phyloP scores from a whole-genome alignment of 2,329 filamentous ascomycete genomes.

The Neofusicoccum laricinum region DNA sequence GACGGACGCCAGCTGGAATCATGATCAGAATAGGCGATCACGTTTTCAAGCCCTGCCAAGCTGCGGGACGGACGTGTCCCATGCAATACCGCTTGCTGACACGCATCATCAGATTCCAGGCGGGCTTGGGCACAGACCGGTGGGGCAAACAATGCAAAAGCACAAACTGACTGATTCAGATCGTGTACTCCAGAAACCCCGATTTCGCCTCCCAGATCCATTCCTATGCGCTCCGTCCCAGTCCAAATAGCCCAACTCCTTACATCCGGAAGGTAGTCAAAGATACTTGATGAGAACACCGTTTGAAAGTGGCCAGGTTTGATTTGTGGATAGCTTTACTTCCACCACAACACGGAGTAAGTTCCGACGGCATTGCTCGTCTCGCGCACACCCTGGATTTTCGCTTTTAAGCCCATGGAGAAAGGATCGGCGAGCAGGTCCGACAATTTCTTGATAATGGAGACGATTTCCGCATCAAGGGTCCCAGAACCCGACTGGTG shows the following conservation, averaged over 20 bases:
- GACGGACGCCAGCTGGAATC: neutral
- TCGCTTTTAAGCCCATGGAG: slow-evolving; percentile 28
- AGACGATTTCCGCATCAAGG: slow-evolving; percentile 29
- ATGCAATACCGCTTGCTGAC: neutral
- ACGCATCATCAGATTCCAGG: neutral
- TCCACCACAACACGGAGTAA: slow-evolving; percentile 14
- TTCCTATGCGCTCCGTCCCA: neutral
- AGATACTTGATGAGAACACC: neutral
- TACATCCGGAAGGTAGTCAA: neutral
- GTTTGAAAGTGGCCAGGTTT: too few species aligned
- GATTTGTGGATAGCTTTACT: neutral
- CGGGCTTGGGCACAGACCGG: neutral
- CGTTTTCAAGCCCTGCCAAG: neutral
- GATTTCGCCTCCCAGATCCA: neutral
- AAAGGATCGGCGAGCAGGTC: slow-evolving; percentile 35
- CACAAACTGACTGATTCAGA: neutral
- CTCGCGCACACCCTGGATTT: slow-evolving; percentile 23
- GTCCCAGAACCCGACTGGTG: neutral
- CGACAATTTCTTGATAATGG: slow-evolving; percentile 34
- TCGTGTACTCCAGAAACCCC: neutral
- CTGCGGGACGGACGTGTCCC: neutral
- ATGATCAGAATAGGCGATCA: neutral
- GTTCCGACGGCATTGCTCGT: neutral
- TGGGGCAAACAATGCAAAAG: neutral
- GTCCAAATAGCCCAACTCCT: neutral